phyloP scores from a whole-genome alignment of 1,139 yeast species.

The Sugiyamaella neomexicana region DNA sequence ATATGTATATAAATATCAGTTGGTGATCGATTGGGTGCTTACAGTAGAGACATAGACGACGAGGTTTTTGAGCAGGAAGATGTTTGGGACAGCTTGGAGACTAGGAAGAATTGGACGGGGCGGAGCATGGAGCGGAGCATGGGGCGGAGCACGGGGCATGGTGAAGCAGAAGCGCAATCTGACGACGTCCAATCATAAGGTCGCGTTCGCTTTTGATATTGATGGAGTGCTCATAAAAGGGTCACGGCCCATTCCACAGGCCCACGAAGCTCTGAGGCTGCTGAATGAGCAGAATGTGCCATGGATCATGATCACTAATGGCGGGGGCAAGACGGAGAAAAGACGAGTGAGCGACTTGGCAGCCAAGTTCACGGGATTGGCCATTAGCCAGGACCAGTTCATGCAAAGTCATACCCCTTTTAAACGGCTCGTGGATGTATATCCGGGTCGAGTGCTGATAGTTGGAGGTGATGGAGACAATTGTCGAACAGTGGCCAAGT shows the following conservation, averaged over 20 bases:
- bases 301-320: constrained; percentile 82
- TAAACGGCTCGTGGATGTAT: constrained; percentile 56
- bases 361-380: constrained; percentile 48
- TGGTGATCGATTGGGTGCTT: too few species aligned
- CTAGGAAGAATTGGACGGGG: too few species aligned
- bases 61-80: too few species aligned
- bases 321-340: constrained; percentile 80
- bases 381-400: constrained; percentile 61
- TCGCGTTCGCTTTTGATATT: constrained; percentile 41
- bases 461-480: constrained; percentile 80
- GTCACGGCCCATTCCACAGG: constrained; percentile 63
- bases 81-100: too few species aligned
- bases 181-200: constrained; percentile 1
- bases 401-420: constrained; percentile 93
- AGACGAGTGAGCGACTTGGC: constrained; percentile 61
- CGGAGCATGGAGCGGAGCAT: too few species aligned
- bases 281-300: constrained; percentile 65
- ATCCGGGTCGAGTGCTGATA: constrained; percentile 65
- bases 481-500: constrained; percentile 66
- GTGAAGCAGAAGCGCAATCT: too few species aligned
- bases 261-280: constrained; percentile 60
- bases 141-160: too few species aligned
- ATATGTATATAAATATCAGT: too few species aligned
- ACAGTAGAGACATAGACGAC: too few species aligned
- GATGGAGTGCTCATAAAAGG: constrained; percentile 95